Percentiles rank a stretch among this genome's conserved stretches.
phyloP scores from a whole-genome alignment of 31 red algal genomes.

The Odonthalia washingtoniensis region DNA sequence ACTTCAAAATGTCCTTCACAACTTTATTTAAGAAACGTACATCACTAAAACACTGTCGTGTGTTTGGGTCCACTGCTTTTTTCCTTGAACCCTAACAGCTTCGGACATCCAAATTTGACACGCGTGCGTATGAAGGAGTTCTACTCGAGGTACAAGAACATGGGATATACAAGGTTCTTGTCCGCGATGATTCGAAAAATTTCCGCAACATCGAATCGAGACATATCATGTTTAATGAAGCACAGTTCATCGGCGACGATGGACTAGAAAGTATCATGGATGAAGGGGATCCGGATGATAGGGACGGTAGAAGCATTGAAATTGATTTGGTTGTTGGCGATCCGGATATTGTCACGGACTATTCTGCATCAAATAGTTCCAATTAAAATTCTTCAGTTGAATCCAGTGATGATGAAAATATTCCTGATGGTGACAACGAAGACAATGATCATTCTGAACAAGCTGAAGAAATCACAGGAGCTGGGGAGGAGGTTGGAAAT shows the following conservation, averaged over 20 bases:
- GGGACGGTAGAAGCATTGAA: background rate
- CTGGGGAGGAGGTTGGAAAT: background rate
- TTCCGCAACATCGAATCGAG: background rate
- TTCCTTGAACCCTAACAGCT: background rate
- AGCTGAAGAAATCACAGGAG: background rate
- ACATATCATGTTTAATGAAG: background rate
- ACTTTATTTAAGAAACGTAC: background rate
- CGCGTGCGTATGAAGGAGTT: conserved; percentile 5
- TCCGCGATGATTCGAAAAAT: background rate
- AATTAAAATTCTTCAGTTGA: background rate
- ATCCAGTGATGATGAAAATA: background rate
- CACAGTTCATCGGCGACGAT: background rate
- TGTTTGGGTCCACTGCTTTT: conserved; percentile 18
- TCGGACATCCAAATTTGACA: background rate
- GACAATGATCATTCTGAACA: too few species aligned
- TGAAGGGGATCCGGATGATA: background rate
- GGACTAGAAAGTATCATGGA: background rate
- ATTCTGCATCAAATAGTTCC: too few species aligned
- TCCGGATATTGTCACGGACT: background rate
- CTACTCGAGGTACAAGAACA: background rate
- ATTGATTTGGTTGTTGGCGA: background rate
- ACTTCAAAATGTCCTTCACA: background rate
- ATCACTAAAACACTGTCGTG: background rate
- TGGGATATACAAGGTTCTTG: conserved; percentile 5
- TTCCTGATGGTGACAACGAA: background rate